A percentile compares a stretch with the other conserved stretches of the same genome.
These are phyloP conservation scores for Parathielavia appendiculata DNA, from an alignment of 495 filamentous ascomycete genomes.

Conservation along the genomic window DNA sequence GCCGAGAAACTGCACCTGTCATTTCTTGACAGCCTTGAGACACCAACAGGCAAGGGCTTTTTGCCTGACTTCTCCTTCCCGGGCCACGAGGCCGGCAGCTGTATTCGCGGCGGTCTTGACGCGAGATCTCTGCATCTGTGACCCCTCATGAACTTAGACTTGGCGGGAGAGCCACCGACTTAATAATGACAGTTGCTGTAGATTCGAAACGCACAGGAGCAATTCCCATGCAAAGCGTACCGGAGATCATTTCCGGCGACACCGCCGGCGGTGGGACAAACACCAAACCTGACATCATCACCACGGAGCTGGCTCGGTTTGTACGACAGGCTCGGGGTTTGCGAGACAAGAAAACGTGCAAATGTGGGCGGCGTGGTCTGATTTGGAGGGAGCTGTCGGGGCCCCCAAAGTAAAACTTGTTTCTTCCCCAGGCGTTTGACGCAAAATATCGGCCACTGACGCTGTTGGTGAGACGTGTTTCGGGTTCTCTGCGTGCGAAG, in stretches of 20 bases:
- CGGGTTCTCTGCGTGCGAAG: not conserved
- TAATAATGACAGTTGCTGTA: too few species aligned
- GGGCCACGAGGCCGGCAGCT: too few species aligned
- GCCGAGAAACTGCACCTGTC: not conserved
- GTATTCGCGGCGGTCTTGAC: too few species aligned
- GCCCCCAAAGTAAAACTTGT: not conserved
- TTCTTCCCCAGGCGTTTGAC: not conserved
- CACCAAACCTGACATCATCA: constrained; percentile 6
- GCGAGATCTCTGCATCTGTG: too few species aligned
- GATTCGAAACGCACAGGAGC: too few species aligned
- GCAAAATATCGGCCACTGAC: not conserved
- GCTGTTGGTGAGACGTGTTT: not conserved
- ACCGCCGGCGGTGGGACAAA: constrained; percentile 2
- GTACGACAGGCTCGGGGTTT: not conserved
- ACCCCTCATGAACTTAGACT: too few species aligned
- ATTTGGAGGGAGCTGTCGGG: not conserved
- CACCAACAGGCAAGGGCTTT: too few species aligned
- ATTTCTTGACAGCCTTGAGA: too few species aligned
- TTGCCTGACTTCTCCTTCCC: too few species aligned
- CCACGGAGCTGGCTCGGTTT: not conserved
- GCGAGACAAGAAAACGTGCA: not conserved
- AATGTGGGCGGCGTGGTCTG: constrained; percentile 3
- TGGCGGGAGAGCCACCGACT: too few species aligned
- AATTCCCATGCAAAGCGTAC: not conserved
- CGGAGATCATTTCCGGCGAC: constrained; percentile 3